Evolutionary conservation across 2,329 filamentous ascomycete genomes (phyloP), one percentile per base, ranked within the genome.

Genomic region (Bipolaris zeicola): DNA sequence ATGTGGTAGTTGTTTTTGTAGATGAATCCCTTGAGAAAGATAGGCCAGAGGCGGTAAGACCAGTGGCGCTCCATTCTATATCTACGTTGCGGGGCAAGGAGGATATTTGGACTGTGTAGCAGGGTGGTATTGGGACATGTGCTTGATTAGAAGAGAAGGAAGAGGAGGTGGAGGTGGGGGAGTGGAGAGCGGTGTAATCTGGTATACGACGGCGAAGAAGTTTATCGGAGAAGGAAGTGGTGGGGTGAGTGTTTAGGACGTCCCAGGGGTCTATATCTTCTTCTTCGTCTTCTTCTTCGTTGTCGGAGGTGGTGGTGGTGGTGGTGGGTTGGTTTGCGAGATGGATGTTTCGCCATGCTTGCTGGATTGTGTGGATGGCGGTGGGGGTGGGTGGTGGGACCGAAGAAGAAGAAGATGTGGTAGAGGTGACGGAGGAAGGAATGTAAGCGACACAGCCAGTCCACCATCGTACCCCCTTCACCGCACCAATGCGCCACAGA

Each of bases 1-100:
- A 20, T 20, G 20, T 20, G 20, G 20, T 20, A 3, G 20, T 20
- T 20, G 20, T 20, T 2, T 2, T 3, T 6, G 22, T 4, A 5
- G 22, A 6, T 5, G 5, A 3, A 16, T 43, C 10, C 3, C 24
- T 41, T 6, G 24, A 13, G 18, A 36, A 43, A 2, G 36, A 18
- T 41, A 62, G 45, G 1, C 5, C 1, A n/a, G 14, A 3, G 5
- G 22, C 11, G 0, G 63, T 55, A 6, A 89, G 74, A 0, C 91
- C 90, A 3, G 85, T 71, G 55, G 89, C 88, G 64, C 91, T 89
- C 93, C 94, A 99, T 78, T 99, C 95, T 10, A 97, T 85, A 36
- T 82, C 81, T 26, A 89, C 89, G 14, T 79, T 81, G 18, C 91
- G 85, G 1, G 95, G 95, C 11, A 99, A 81, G 62, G 87, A 85